phyloP scores from a whole-genome alignment of 140 eudicot genomes.

The Cichorium intybus region DNA sequence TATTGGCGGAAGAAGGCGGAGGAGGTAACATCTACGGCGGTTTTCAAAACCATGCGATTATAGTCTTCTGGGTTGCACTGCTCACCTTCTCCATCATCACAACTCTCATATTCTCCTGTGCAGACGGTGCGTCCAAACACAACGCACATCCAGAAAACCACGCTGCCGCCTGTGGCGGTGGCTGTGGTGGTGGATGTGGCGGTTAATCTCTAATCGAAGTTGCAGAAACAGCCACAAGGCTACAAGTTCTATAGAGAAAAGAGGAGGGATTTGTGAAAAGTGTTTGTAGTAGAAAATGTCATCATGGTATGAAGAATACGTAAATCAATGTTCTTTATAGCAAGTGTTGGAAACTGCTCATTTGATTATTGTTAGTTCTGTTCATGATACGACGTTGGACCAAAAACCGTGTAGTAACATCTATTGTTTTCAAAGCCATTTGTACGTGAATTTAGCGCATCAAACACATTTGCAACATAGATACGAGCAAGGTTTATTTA shows the following conservation, averaged over 20 bases:
- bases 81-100: slow-evolving; percentile 19
- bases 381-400: no score
- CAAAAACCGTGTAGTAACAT: no score
- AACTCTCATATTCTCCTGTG: slow-evolving; percentile 23
- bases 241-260: not conserved
- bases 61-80: slow-evolving; percentile 20
- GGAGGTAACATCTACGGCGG: slow-evolving; percentile 12
- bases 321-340: slow-evolving; percentile 5
- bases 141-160: slow-evolving; percentile 22
- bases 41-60: slow-evolving; percentile 19
- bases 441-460: no score
- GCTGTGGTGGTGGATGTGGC: slow-evolving; percentile 35
- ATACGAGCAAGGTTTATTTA: no score
- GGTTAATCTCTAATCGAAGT: slow-evolving; percentile 3
- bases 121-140: slow-evolving; percentile 19
- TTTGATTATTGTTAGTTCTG: no score
- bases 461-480: no score
- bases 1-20: slow-evolving; percentile 10
- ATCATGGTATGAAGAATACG: not conserved
- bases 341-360: no score
- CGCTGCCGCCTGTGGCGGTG: slow-evolving; percentile 20
- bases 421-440: no score
- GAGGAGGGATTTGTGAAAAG: no score
- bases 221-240: not conserved
- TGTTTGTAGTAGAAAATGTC: no score